These are phyloP conservation scores for Cyamopsis tetragonoloba DNA, from an alignment of 306 rosid species.

Conservation along the genomic window DNA sequence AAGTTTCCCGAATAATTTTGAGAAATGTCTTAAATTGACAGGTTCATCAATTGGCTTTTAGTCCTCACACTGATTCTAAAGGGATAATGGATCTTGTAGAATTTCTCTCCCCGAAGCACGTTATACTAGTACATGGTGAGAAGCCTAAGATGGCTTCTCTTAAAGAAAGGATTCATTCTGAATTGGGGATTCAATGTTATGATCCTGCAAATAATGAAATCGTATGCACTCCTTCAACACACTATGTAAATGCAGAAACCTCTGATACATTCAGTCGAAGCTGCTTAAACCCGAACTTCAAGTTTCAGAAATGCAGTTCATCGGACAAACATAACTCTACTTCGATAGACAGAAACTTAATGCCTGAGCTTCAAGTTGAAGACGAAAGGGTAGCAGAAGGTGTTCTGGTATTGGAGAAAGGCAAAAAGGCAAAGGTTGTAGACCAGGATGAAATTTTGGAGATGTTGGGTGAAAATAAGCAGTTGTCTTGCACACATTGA, in stretches of 20 bases:
- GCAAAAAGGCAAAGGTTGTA: conserved; percentile 48
- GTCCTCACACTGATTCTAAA: conserved; percentile 92
- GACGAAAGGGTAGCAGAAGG: conserved; percentile 79
- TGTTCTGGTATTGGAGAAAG: conserved; percentile 53
- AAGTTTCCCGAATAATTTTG: conserved; percentile 10
- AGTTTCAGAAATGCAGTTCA: conserved; percentile 47
- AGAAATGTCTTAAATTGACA: conserved; percentile 32
- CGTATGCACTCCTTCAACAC: conserved; percentile 52
- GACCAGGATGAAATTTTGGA: conserved; percentile 66
- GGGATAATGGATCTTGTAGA: conserved; percentile 96
- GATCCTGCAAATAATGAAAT: conserved; percentile 78
- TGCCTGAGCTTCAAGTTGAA: conserved; percentile 43
- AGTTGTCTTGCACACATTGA: conserved; percentile 34
- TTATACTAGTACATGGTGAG: conserved; percentile 90
- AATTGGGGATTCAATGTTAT: conserved; percentile 73
- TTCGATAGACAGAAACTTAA: conserved; percentile 12
- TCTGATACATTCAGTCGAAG: conserved; percentile 45
- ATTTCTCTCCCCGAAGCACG: conserved; percentile 88
- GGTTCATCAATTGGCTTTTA: conserved; percentile 92
- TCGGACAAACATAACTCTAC: conserved; percentile 19
- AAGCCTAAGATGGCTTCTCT: conserved; percentile 75
- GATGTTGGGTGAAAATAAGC: conserved; percentile 56
- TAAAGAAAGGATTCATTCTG: conserved; percentile 73
- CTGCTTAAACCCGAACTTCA: conserved; percentile 68
- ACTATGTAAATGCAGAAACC: conserved; percentile 49